Conservation (phyloP, 305 asterid species). For the Solanum hybrid region DNA sequence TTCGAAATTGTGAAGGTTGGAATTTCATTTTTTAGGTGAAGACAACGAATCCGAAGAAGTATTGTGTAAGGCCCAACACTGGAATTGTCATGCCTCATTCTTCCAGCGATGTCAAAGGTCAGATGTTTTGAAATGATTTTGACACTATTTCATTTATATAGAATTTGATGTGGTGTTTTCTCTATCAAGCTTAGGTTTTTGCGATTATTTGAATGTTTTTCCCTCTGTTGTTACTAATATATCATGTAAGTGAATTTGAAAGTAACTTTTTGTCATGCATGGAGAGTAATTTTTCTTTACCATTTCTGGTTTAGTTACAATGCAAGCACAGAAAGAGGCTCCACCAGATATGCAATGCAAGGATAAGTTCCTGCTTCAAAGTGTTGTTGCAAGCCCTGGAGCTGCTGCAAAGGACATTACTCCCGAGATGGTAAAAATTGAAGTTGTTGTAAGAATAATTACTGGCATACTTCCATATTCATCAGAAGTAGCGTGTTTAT, state of each 20-base stretch:
- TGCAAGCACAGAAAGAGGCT: constrained; percentile 85
- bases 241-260: background rate
- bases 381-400: constrained; percentile 50
- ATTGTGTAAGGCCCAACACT: constrained; percentile 73
- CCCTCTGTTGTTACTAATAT: background rate
- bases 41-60: constrained; percentile 75
- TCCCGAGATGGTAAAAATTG: constrained; percentile 49
- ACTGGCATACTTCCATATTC: background rate
- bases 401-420: constrained; percentile 43
- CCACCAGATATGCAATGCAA: constrained; percentile 69
- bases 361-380: constrained; percentile 74
- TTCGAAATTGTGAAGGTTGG: background rate
- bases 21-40: constrained; percentile 44
- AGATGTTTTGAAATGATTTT: background rate
- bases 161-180: background rate
- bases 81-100: constrained; percentile 60
- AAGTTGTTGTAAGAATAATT: background rate
- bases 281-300: background rate
- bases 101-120: constrained; percentile 48
- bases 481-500: background rate
- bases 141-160: background rate
- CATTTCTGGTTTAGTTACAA: constrained; percentile 46
- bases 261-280: background rate
- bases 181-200: background rate
- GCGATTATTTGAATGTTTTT: background rate